These are phyloP conservation scores for Alternaria atra DNA, from an alignment of 2,329 filamentous ascomycete genomes.

Conservation along the genomic window DNA sequence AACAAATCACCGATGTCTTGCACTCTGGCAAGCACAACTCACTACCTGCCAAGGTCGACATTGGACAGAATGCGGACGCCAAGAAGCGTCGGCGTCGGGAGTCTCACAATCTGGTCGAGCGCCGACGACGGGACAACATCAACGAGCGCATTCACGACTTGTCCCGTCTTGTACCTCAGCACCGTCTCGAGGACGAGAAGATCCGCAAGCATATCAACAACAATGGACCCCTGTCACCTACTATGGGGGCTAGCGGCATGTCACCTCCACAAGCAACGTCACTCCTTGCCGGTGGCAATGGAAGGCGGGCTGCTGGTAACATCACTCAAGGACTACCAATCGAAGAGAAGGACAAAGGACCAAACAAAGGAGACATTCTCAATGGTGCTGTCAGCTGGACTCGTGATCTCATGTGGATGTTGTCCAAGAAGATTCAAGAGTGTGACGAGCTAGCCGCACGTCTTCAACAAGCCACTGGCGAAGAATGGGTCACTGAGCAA, in stretches of 20 bases:
- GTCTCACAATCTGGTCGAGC: slow-evolving; percentile 96
- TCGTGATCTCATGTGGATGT: slow-evolving; percentile 95
- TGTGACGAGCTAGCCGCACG: slow-evolving; percentile 83
- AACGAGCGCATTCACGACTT: slow-evolving; percentile 98
- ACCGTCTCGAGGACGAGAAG: slow-evolving; percentile 96
- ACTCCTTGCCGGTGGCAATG: slow-evolving; percentile 83
- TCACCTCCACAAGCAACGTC: slow-evolving; percentile 83
- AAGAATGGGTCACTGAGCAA: slow-evolving; percentile 53
- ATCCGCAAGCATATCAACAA: slow-evolving; percentile 94
- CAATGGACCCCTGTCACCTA: slow-evolving; percentile 87
- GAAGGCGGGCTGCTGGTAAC: slow-evolving; percentile 80
- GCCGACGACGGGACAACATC: slow-evolving; percentile 94
- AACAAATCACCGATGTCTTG: slow-evolving; percentile 88
- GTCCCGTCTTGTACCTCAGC: slow-evolving; percentile 88
- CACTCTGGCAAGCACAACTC: slow-evolving; percentile 84
- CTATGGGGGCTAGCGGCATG: slow-evolving; percentile 74
- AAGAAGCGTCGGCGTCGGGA: slow-evolving; percentile 91
- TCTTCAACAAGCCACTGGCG: slow-evolving; percentile 59
- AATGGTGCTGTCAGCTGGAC: slow-evolving; percentile 98
- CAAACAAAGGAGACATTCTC: slow-evolving; percentile 98
- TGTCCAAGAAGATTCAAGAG: slow-evolving; percentile 87
- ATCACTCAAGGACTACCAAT: slow-evolving; percentile 92
- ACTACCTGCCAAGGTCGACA: slow-evolving; percentile 82
- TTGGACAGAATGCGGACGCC: slow-evolving; percentile 82
- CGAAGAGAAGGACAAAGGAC: slow-evolving; percentile 98